Conservation (phyloP, 306 rosid species). For the Dryas drummondii region DNA sequence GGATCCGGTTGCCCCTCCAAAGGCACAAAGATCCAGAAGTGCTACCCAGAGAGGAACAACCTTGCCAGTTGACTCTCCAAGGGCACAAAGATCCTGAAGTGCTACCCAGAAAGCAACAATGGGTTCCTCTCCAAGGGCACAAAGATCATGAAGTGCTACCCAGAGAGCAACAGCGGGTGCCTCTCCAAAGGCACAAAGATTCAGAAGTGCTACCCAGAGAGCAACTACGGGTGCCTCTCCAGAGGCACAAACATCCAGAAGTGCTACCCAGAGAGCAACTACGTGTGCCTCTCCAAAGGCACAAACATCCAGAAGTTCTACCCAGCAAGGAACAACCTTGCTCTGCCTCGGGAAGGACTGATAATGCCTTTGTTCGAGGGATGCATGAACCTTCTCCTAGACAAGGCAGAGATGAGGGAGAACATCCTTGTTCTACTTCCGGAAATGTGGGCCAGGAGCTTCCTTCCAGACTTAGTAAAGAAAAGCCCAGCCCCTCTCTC, state of each 20-base stretch:
- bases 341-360: slow-evolving; percentile 15
- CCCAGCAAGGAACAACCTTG: slow-evolving; percentile 18
- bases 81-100: neutral
- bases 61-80: slow-evolving; percentile 3
- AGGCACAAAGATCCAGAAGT: slow-evolving; percentile 23
- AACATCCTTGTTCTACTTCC: slow-evolving; percentile 16
- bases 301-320: neutral
- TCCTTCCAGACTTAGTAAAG: slow-evolving; percentile 4
- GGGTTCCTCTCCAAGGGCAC: neutral
- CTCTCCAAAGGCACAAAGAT: slow-evolving; percentile 25
- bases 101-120: neutral
- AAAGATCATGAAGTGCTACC: neutral
- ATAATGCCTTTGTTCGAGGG: slow-evolving; percentile 1
- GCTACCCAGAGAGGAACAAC: slow-evolving; percentile 13
- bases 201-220: neutral
- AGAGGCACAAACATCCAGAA: neutral
- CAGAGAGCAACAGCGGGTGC: neutral
- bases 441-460: slow-evolving; percentile 13
- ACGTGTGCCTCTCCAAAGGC: neutral
- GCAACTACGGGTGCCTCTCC: neutral
- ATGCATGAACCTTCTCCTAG: neutral
- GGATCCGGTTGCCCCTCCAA: slow-evolving; percentile 34
- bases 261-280: neutral
- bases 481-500: neutral
- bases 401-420: slow-evolving; percentile 14